A percentile compares a stretch with the other conserved stretches of the same genome.
Conservation (phyloP, 768 basidiomycete genomes). For the Podaxis carcinomalis region DNA sequence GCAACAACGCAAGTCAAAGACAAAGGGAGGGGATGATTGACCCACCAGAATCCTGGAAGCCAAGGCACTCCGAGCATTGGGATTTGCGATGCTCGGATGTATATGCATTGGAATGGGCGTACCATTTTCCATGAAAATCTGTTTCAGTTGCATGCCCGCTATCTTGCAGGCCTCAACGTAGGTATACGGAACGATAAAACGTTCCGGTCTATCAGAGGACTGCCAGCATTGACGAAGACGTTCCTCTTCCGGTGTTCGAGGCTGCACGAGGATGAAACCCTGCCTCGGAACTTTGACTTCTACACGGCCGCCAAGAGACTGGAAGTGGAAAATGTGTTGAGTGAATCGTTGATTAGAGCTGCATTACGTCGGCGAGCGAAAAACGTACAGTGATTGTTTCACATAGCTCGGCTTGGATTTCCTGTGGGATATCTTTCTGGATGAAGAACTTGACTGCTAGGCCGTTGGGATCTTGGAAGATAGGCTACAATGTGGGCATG, state of each 20-base stretch:
- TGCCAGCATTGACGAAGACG: slow-evolving; percentile 76
- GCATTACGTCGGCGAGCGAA: not conserved
- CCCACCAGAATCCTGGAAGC: slow-evolving; percentile 67
- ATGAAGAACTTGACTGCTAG: slow-evolving; percentile 80
- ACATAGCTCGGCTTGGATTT: slow-evolving; percentile 66
- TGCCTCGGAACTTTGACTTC: slow-evolving; percentile 75
- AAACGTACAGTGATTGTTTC: slow-evolving; percentile 55
- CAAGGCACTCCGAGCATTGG: slow-evolving; percentile 64
- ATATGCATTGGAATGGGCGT: slow-evolving; percentile 73
- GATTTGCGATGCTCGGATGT: slow-evolving; percentile 75
- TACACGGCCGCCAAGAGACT: slow-evolving; percentile 75
- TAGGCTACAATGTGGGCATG: slow-evolving; percentile 38
- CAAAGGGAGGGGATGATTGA: not conserved
- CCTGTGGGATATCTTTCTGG: slow-evolving; percentile 70
- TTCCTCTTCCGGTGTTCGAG: slow-evolving; percentile 64
- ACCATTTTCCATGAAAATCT: slow-evolving; percentile 70
- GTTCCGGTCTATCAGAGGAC: slow-evolving; percentile 62
- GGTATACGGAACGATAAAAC: slow-evolving; percentile 77
- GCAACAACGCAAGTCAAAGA: too few species aligned
- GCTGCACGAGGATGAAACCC: slow-evolving; percentile 70
- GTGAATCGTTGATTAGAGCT: not conserved
- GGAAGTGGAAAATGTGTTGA: slow-evolving; percentile 1
- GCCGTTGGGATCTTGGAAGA: slow-evolving; percentile 67
- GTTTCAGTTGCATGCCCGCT: slow-evolving; percentile 67
- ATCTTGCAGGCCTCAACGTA: slow-evolving; percentile 84